These are phyloP conservation scores for carrot (Daucus carota) DNA, from an alignment of 129 eudicot species.

Conservation along the genomic window DH1_v3.0 NC_030385.2:33866501-33867000, in stretches of 20 bases:
- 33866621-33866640: constrained; percentile 1
- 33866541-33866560: not conserved
- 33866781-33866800: constrained; percentile 91
- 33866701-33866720: not conserved
- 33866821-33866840: constrained; percentile 59
- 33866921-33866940: constrained; percentile 77
- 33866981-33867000: not conserved
- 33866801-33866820: constrained; percentile 99
- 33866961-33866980: not conserved
- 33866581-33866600: no score
- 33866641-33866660: not conserved
- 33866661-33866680: not conserved
- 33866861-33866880: constrained; percentile 54
- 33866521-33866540: not conserved
- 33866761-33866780: constrained; percentile 91
- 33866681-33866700: not conserved
- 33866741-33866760: constrained; percentile 94
- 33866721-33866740: constrained; percentile 17
- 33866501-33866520: constrained; percentile 2
- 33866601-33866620: not conserved
- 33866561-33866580: not conserved
- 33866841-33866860: constrained; percentile 42
- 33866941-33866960: constrained; percentile 9
- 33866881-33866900: constrained; percentile 50
- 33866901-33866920: constrained; percentile 54